Evolutionary conservation across 257 asterid genomes (phyloP).

Genomic region (Primulina huaijiensis): DNA sequence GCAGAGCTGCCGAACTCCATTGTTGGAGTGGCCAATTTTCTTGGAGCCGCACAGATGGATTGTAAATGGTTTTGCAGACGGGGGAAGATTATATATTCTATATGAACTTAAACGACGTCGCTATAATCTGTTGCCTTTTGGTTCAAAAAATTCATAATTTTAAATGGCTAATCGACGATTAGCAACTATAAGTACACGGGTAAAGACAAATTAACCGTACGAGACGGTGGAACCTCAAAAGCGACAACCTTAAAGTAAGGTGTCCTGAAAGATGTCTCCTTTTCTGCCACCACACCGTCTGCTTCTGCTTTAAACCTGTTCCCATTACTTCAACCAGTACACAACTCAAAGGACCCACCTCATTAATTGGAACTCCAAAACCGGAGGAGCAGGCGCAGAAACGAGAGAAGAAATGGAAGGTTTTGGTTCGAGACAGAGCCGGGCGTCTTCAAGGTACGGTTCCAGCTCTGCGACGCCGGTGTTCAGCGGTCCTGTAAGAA

Average conservation of each 20-base stretch:
- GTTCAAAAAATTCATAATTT: not conserved
- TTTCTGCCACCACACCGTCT: constrained; percentile 30
- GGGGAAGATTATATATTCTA: constrained; percentile 27
- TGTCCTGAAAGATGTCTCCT: constrained; percentile 19
- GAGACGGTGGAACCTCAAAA: constrained; percentile 27
- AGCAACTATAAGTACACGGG: not conserved
- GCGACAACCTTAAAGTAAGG: constrained; percentile 31
- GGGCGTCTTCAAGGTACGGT: constrained; percentile 66
- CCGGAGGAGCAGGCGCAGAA: not conserved
- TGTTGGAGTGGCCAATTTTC: constrained; percentile 14
- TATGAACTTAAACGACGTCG: constrained; percentile 10
- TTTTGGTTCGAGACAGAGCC: constrained; percentile 52
- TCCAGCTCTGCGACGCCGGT: constrained; percentile 45
- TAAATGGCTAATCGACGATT: not conserved
- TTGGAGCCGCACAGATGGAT: not conserved
- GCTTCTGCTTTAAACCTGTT: not conserved
- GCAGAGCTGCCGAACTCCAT: constrained; percentile 51
- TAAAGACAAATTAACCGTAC: constrained; percentile 22
- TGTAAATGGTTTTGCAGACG: not conserved
- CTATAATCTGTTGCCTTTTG: not conserved
- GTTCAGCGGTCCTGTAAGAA: constrained; percentile 79
- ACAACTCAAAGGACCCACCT: not conserved
- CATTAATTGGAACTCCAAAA: not conserved
- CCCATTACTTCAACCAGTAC: not conserved
- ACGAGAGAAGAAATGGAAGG: constrained; percentile 52